Evolutionary conservation across 345 rosid genomes (phyloP), one percentile per base, ranked within the genome.

Genomic region (Luvunga scandens): DNA sequence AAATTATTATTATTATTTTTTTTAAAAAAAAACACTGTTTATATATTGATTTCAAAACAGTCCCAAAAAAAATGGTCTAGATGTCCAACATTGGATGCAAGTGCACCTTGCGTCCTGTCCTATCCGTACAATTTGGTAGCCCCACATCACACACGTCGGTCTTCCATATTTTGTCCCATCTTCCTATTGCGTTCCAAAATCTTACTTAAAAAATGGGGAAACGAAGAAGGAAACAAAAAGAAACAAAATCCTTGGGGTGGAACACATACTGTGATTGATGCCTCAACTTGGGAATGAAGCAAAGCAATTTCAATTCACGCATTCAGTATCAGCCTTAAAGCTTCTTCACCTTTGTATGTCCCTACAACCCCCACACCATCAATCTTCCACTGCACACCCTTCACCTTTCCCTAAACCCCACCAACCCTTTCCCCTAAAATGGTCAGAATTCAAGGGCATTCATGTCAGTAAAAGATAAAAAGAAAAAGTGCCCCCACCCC

Each of bases 231-330:
- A 31, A 59, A 56, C 31, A 33, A 60, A 65, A 28, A 30, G 27
- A 6, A 67, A 25, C 38, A 56, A 24, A 67, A 25, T 6, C 66
- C 18, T 25, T 10, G 50, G 4, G 50, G 69, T 71, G 74, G 65
- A 73, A 42, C 69, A 62, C 25, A 38, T 21, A 76, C 70, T 83
- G 80, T 50, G 56, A 66, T 82, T 77, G 81, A 74, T 84, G 75
- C 71, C 84, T 53, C 86, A 70, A 80, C 85, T 85, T 80, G 69
- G 55, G 74, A 66, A 61, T 80, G 72, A 87, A 81, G 85, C 85
- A 83, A 85, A 78, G 69, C 74, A 14, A 66, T 27, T 34, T 75
- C 68, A 39, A 19, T 80, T 72, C 74, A 45, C 25, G 16, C 0
- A 2, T 2, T 56, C 53, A 66, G 56, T 22, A 50, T 78, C 18